Conservation (phyloP, 352 stramenopile genomes). For the Phytophthora tentaculata region DNA sequence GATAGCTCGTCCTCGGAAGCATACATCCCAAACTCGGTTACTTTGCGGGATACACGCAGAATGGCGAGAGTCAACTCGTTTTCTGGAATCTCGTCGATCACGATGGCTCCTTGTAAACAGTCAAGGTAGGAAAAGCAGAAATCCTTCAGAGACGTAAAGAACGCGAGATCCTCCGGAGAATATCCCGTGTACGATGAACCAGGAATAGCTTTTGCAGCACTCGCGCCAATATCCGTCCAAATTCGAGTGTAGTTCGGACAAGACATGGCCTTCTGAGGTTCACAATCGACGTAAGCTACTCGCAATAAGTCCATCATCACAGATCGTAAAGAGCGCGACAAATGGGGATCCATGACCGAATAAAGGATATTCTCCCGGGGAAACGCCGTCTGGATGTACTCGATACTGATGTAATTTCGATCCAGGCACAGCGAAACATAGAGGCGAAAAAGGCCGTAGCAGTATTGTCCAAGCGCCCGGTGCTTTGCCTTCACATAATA, state of each 20-base stretch:
- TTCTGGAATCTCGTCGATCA: conserved; percentile 61
- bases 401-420: conserved; percentile 80
- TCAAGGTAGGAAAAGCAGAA: conserved; percentile 58
- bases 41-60: conserved; percentile 56
- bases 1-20: conserved; percentile 49
- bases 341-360: conserved; percentile 48
- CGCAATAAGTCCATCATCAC: conserved; percentile 73
- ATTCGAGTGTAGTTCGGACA: conserved; percentile 76
- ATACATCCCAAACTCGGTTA: conserved; percentile 78
- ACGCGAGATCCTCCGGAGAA: conserved; percentile 46
- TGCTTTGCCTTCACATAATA: conserved; percentile 62
- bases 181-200: conserved; percentile 40
- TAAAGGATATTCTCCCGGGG: conserved; percentile 58
- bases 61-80: conserved; percentile 70
- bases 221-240: conserved; percentile 60
- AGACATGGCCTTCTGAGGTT: conserved; percentile 63
- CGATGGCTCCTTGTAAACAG: conserved; percentile 47
- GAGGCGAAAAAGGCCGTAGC: conserved; percentile 71
- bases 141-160: conserved; percentile 57
- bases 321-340: conserved; percentile 65
- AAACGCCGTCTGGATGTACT: conserved; percentile 71
- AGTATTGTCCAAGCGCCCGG: conserved; percentile 64
- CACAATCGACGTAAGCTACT: conserved; percentile 73
- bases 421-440: conserved; percentile 77
- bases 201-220: conserved; percentile 36